Evolutionary conservation across 345 rosid species (phyloP).

Genomic region (Brassica nigra): DNA sequence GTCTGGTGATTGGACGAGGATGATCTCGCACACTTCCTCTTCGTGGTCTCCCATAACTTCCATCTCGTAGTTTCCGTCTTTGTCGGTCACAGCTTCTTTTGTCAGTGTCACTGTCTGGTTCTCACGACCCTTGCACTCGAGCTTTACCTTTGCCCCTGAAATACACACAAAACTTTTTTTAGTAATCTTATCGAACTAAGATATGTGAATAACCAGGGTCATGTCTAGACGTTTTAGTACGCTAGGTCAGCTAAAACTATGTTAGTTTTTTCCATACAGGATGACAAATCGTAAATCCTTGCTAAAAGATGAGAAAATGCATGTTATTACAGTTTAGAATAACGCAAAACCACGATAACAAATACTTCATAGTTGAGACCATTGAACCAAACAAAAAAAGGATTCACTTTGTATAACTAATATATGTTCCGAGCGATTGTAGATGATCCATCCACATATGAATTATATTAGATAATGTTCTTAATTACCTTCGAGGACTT

Average conservation of each 20-base stretch:
- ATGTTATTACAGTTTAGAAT: background rate
- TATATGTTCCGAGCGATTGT: background rate
- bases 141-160: conserved; percentile 57
- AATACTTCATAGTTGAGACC: background rate
- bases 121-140: conserved; percentile 58
- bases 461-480: background rate
- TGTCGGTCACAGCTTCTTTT: conserved; percentile 49
- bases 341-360: background rate
- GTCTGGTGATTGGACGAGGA: conserved; percentile 48
- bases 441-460: background rate
- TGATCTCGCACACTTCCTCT: conserved; percentile 66
- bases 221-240: background rate
- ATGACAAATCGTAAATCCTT: background rate
- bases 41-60: conserved; percentile 63
- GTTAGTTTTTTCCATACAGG: background rate
- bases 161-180: background rate
- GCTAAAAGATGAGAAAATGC: background rate
- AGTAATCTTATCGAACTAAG: background rate
- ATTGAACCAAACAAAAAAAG: background rate
- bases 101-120: conserved; percentile 40
- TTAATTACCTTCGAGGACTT: conserved; percentile 46
- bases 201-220: conserved; percentile 11
- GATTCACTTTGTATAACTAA: background rate
- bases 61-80: conserved; percentile 50
- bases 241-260: background rate